phyloP scores from a whole-genome alignment of 345 rosid genomes.

The Linum lewisii region DNA sequence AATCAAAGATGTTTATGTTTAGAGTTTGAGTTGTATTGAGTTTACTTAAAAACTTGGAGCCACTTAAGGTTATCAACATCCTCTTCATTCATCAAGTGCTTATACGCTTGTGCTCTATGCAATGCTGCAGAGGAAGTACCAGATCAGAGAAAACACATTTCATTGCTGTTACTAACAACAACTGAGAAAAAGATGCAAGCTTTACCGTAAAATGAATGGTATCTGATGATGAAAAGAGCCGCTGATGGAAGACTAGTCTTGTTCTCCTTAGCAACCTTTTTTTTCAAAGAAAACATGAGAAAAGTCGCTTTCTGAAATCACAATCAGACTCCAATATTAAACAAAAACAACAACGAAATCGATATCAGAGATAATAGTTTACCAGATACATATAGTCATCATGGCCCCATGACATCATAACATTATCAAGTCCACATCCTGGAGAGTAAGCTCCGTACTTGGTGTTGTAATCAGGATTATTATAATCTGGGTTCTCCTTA shows the following conservation, averaged over 20 bases:
- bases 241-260: constrained; percentile 51
- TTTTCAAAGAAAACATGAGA: too few relatives aligned
- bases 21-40: too few relatives aligned
- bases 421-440: constrained; percentile 50
- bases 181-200: too few relatives aligned
- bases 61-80: constrained; percentile 41
- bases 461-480: constrained; percentile 41
- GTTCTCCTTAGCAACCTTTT: constrained; percentile 57
- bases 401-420: constrained; percentile 64
- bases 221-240: constrained; percentile 57
- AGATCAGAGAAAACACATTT: too few relatives aligned
- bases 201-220: constrained; percentile 58
- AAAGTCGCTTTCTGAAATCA: too few relatives aligned
- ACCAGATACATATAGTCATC: constrained; percentile 71
- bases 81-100: constrained; percentile 39
- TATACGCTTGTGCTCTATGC: constrained; percentile 35
- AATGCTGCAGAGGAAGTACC: constrained; percentile 27
- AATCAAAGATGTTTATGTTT: background rate
- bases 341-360: too few relatives aligned
- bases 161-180: too few relatives aligned
- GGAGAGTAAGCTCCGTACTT: constrained; percentile 41
- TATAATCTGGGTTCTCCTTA: constrained; percentile 44
- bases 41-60: constrained; percentile 42
- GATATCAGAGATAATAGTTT: too few relatives aligned
- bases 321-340: too few relatives aligned